phyloP scores from a whole-genome alignment of 202 grass and related monocot species.

The Panicum hallii region DNA sequence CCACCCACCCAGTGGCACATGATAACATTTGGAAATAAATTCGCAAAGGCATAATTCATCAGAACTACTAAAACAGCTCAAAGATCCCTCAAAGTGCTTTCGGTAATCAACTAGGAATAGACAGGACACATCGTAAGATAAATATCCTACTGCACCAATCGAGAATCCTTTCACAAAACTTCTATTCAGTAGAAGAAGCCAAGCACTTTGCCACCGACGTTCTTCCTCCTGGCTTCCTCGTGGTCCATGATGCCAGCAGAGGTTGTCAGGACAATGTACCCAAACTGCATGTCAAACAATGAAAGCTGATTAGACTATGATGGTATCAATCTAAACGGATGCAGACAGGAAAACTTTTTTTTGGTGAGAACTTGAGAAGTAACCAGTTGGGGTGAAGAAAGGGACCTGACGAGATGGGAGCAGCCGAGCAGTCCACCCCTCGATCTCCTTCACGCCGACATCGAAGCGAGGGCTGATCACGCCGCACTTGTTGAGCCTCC shows the following conservation, averaged over 20 bases:
- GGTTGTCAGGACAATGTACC: constrained; percentile 37
- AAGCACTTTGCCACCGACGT: constrained; percentile 34
- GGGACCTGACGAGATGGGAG: constrained; percentile 38
- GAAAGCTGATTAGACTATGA: not conserved
- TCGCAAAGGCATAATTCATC: not conserved
- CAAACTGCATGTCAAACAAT: constrained; percentile 2
- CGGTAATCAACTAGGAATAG: not conserved
- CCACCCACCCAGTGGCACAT: too few relatives aligned
- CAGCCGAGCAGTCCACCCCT: constrained; percentile 29
- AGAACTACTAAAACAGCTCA: constrained; percentile 1
- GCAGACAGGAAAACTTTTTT: not conserved
- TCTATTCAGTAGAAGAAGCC: constrained; percentile 36
- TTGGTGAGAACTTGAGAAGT: not conserved
- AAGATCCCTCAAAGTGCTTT: not conserved
- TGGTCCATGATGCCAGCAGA: constrained; percentile 43
- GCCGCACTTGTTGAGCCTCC: constrained; percentile 63
- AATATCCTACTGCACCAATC: not conserved
- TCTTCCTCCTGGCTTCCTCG: constrained; percentile 38
- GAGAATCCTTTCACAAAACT: not conserved
- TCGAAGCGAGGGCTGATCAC: constrained; percentile 48
- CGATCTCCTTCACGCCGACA: constrained; percentile 31
- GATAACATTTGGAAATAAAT: not conserved
- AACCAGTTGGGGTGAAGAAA: not conserved
- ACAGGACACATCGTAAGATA: not conserved
- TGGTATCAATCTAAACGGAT: not conserved